These are phyloP conservation scores for Leccinum subtestaceum DNA, from an alignment of 768 basidiomycete species.

Conservation along the genomic window DNA sequence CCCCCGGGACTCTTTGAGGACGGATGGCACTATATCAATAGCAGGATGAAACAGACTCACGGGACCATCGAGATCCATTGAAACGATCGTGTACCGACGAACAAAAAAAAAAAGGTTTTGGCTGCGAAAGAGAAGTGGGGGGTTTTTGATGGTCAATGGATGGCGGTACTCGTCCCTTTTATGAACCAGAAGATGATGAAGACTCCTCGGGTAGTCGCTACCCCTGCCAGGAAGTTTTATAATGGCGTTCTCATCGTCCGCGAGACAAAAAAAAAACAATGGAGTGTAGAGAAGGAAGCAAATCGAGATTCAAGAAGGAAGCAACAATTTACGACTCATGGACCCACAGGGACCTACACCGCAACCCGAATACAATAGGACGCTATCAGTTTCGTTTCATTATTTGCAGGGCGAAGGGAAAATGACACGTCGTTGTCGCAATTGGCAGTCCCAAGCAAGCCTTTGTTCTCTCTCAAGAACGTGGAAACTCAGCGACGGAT, in stretches of 20 bases:
- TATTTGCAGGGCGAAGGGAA: neutral
- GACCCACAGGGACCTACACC: constrained; percentile 26
- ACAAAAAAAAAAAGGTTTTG: neutral
- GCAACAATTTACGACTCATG: neutral
- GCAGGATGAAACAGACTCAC: constrained; percentile 11
- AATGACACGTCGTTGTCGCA: constrained; percentile 5
- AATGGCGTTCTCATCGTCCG: constrained; percentile 11
- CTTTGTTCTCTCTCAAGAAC: neutral
- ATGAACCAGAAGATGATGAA: constrained; percentile 9
- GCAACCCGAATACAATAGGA: constrained; percentile 18
- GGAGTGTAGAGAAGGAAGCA: neutral
- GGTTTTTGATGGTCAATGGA: neutral
- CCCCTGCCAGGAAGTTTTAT: neutral
- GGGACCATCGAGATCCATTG: constrained; percentile 15
- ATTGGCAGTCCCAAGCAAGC: neutral
- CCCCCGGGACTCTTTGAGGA: constrained; percentile 28
- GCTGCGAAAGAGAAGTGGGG: neutral
- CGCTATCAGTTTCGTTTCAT: constrained; percentile 2
- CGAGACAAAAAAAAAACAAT: constrained; percentile 16
- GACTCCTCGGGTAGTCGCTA: constrained; percentile 6
- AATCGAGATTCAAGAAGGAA: neutral
- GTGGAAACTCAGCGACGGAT: neutral
- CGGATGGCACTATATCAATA: neutral
- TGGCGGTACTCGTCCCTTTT: constrained; percentile 9
- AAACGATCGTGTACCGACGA: neutral